Conservation (phyloP, 768 basidiomycete species). For the Trametes gibbosa region DNA sequence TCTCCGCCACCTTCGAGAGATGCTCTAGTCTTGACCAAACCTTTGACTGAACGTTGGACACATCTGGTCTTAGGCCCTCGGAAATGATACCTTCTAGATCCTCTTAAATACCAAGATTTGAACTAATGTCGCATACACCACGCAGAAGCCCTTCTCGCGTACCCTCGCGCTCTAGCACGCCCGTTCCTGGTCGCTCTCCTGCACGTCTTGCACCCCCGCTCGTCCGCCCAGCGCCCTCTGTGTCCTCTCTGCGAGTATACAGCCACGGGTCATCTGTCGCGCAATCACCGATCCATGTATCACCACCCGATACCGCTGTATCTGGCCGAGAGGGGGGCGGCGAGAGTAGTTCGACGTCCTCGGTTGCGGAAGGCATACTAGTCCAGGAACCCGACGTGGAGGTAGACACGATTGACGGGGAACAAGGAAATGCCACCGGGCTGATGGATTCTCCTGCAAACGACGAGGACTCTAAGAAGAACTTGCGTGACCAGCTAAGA, state of each 20-base stretch:
- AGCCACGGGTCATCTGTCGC: constrained; percentile 41
- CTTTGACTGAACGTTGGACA: background rate
- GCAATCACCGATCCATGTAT: constrained; percentile 17
- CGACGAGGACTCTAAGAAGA: constrained; percentile 61
- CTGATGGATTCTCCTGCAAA: constrained; percentile 39
- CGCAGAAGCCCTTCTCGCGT: constrained; percentile 30
- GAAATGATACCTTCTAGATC: background rate
- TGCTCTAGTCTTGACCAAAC: no score
- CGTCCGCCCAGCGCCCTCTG: constrained; percentile 51
- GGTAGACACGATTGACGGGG: constrained; percentile 51
- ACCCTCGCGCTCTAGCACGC: constrained; percentile 38
- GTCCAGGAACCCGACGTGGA: constrained; percentile 70
- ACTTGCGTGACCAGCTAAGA: constrained; percentile 68
- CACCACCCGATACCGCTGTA: constrained; percentile 7
- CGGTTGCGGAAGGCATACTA: constrained; percentile 64
- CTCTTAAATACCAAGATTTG: background rate
- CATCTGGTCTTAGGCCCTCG: background rate
- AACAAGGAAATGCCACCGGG: constrained; percentile 49
- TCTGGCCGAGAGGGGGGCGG: constrained; percentile 3
- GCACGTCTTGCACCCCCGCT: constrained; percentile 55
- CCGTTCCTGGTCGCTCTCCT: constrained; percentile 38
- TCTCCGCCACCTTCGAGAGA: background rate
- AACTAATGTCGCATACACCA: constrained; percentile 20
- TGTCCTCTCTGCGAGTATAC: constrained; percentile 56
- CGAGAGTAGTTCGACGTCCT: constrained; percentile 52